A percentile compares a stretch with the other conserved stretches of the same genome.
Evolutionary conservation across 805 yeast genomes (phyloP).

Genomic region (Kodamaea neixiangensis): DNA sequence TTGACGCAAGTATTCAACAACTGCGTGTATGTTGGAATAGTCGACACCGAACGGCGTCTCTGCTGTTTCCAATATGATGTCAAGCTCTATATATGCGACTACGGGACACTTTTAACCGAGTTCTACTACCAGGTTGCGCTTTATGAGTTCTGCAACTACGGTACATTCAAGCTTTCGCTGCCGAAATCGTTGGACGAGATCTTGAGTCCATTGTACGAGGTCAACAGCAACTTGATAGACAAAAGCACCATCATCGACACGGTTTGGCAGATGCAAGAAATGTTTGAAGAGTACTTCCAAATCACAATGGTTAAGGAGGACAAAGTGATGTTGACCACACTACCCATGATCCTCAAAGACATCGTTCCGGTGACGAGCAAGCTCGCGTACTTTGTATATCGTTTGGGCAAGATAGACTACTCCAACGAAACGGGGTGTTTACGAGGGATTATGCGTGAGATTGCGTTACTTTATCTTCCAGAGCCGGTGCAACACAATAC

Average conservation of each 20-base stretch:
- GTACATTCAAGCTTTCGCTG: conserved; percentile 37
- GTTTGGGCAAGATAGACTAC: conserved; percentile 67
- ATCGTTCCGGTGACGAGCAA: conserved; percentile 65
- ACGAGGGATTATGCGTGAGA: conserved; percentile 59
- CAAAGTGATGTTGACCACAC: conserved; percentile 37
- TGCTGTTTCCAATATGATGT: conserved; percentile 87
- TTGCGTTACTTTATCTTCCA: conserved; percentile 76
- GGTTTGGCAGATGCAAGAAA: conserved; percentile 57
- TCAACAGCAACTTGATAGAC: conserved; percentile 13
- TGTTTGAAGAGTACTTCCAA: conserved; percentile 80
- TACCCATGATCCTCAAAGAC: conserved; percentile 72
- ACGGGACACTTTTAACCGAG: conserved; percentile 64
- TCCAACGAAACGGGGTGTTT: conserved; percentile 69
- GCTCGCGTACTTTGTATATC: conserved; percentile 64
- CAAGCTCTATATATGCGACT: conserved; percentile 75
- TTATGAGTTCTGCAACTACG: conserved; percentile 80
- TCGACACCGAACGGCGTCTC: conserved; percentile 67
- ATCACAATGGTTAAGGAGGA: conserved; percentile 25
- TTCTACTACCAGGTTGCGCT: conserved; percentile 81
- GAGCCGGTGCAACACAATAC: conserved; percentile 33
- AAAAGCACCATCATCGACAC: conserved; percentile 18
- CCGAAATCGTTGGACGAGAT: conserved; percentile 32
- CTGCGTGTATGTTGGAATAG: conserved; percentile 77
- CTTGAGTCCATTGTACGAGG: conserved; percentile 37
- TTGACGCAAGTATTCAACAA: conserved; percentile 70